Evolutionary conservation across 208 protist genomes (phyloP).

Genomic region (Acanthamoeba culbertsoni): DNA sequence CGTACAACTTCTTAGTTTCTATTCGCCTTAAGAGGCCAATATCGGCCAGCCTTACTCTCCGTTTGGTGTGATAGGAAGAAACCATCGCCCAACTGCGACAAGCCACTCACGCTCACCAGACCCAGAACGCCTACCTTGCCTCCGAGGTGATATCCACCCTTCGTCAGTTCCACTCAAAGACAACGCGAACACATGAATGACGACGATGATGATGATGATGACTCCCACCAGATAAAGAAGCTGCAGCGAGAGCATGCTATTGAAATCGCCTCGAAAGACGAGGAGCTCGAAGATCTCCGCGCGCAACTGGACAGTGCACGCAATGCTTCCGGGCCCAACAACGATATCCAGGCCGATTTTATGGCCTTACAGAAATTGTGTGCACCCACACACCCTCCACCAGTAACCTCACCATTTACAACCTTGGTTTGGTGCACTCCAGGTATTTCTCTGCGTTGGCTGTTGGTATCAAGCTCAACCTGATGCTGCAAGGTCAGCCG

Average conservation of each 20-base stretch:
- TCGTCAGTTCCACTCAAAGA: background rate
- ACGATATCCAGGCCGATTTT: background rate
- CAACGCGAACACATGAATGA: no score
- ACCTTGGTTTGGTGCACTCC: background rate
- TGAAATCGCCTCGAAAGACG: background rate
- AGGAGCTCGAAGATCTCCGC: background rate
- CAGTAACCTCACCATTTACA: background rate
- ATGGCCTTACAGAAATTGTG: background rate
- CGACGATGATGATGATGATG: background rate
- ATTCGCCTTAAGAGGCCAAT: background rate
- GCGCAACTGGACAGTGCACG: background rate
- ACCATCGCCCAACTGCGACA: background rate
- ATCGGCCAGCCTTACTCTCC: background rate
- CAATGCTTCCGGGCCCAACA: background rate
- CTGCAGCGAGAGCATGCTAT: background rate
- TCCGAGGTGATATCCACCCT: background rate
- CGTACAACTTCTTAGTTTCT: background rate
- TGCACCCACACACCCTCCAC: no score
- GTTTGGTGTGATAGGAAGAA: background rate
- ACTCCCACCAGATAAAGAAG: background rate
- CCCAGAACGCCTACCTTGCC: conserved; percentile 9
- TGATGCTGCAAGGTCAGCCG: background rate
- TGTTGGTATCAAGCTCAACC: conserved; percentile 29
- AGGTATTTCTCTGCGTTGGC: conserved; percentile 27
- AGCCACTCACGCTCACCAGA: conserved; percentile 5